Conservation (phyloP, 345 rosid genomes). For the Salix exigua region DNA sequence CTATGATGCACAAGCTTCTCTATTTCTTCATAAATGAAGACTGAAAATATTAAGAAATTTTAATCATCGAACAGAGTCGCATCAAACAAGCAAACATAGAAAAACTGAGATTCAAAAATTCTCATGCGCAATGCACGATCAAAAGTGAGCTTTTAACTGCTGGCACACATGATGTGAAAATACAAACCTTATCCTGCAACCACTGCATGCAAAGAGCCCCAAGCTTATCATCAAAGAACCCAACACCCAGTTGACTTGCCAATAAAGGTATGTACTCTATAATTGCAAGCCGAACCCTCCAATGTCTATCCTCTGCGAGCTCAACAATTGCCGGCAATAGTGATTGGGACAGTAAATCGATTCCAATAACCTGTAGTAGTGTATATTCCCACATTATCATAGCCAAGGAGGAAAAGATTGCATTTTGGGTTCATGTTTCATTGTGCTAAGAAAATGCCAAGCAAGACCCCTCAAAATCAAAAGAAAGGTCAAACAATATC, state of each 20-base stretch:
- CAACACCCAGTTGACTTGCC: conserved; percentile 94
- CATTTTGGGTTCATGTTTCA: background rate
- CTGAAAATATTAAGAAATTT: background rate
- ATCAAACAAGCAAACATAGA: background rate
- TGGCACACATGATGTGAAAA: background rate
- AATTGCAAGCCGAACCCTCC: conserved; percentile 95
- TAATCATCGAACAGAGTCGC: background rate
- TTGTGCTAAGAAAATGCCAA: background rate
- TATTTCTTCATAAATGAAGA: background rate
- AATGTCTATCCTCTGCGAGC: conserved; percentile 97
- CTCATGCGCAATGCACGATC: background rate
- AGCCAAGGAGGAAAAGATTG: background rate
- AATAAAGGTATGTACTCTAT: conserved; percentile 90
- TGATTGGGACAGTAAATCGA: conserved; percentile 90
- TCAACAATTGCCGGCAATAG: conserved; percentile 94
- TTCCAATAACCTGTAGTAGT: conserved; percentile 80
- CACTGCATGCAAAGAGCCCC: conserved; percentile 98
- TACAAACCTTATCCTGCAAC: conserved; percentile 85
- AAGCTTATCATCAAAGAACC: conserved; percentile 89
- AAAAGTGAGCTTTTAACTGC: background rate
- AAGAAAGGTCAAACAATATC: background rate
- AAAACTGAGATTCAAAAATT: background rate
- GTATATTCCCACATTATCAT: background rate
- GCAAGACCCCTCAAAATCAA: background rate
- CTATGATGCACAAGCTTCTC: background rate